Conservation (phyloP, 2,329 filamentous ascomycete species). For the Chaetomium sp. region DNA sequence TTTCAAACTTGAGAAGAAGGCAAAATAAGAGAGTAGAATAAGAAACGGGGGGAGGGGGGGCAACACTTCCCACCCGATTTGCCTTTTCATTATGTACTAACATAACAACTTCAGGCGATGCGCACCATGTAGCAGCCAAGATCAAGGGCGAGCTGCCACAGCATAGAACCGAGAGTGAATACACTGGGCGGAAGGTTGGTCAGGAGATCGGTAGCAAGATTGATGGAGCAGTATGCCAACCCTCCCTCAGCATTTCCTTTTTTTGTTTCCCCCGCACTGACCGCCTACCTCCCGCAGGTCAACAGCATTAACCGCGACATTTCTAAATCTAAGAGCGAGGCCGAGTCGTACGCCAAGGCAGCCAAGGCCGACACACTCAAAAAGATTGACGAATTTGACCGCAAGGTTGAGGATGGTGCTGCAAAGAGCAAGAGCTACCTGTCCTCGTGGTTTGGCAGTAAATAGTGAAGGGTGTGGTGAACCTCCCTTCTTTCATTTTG, state of each 20-base stretch:
- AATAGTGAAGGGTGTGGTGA: constrained; percentile 27
- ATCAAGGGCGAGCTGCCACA: constrained; percentile 58
- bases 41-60: too few relatives aligned
- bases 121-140: constrained; percentile 60
- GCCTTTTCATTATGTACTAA: not conserved
- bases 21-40: too few relatives aligned
- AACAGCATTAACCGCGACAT: constrained; percentile 58
- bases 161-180: constrained; percentile 55
- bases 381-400: constrained; percentile 77
- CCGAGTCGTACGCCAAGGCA: constrained; percentile 55
- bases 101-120: constrained; percentile 55
- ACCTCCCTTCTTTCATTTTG: not conserved
- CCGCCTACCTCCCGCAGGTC: constrained; percentile 37
- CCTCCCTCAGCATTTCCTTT: not conserved
- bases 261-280: not conserved
- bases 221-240: constrained; percentile 58
- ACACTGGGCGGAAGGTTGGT: constrained; percentile 56
- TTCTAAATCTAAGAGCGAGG: constrained; percentile 53
- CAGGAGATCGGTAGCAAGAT: constrained; percentile 58
- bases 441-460: constrained; percentile 77
- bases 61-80: not conserved
- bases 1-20: too few relatives aligned
- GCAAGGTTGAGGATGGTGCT: constrained; percentile 70
- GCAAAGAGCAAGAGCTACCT: constrained; percentile 78
- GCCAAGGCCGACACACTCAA: constrained; percentile 58